Evolutionary conservation across 2,329 filamentous ascomycete genomes (phyloP).

Genomic region (Nothophaeocryptopus gaeumannii): DNA sequence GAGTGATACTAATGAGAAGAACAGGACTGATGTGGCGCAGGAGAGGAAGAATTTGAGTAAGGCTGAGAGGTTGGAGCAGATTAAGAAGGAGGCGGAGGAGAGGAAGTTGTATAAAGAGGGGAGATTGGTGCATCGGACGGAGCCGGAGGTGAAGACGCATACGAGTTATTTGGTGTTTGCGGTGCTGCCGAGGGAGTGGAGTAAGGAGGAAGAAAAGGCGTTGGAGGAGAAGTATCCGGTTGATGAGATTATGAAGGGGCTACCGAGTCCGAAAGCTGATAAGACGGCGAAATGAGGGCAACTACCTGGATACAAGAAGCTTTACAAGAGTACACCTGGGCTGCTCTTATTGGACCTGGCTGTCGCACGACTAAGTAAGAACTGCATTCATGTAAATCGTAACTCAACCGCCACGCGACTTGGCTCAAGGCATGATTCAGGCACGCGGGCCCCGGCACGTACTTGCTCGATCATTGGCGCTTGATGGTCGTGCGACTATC

Average conservation of each 20-base stretch:
- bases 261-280: constrained; percentile 4
- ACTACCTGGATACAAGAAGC: no score
- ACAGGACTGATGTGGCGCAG: constrained; percentile 43
- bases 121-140: constrained; percentile 72
- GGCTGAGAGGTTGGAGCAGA: constrained; percentile 31
- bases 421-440: no score
- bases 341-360: no score
- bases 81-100: constrained; percentile 36
- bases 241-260: constrained; percentile 20
- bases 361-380: no score
- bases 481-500: no score
- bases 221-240: constrained; percentile 22
- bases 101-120: constrained; percentile 71
- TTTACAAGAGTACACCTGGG: no score
- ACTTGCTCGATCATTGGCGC: no score
- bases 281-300: background rate
- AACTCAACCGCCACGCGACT: no score
- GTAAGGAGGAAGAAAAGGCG: constrained; percentile 70
- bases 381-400: no score
- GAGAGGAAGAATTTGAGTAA: constrained; percentile 20
- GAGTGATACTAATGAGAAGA: constrained; percentile 28
- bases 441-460: no score
- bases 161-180: constrained; percentile 98
- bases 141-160: constrained; percentile 89
- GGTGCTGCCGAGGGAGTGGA: constrained; percentile 82